Percentiles rank a stretch among this genome's conserved stretches.
Evolutionary conservation across 306 rosid species (phyloP).

Genomic region (Cyclanthera cordifolia): DNA sequence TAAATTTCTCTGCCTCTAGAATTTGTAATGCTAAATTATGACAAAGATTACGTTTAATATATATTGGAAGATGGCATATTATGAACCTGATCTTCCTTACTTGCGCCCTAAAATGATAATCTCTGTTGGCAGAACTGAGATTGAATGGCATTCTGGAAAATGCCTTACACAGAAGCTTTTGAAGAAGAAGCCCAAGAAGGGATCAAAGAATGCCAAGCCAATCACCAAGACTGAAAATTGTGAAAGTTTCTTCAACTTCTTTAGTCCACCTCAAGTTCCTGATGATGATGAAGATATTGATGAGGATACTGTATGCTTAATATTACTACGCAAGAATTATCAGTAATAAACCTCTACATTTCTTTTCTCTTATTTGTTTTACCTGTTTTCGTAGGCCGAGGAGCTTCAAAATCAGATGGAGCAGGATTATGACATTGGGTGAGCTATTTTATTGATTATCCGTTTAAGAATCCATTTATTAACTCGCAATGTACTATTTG

Average conservation of each 20-base stretch:
- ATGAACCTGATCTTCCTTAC: neutral
- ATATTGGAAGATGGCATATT: no score
- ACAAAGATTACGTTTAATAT: neutral
- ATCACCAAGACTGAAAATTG: conserved; percentile 84
- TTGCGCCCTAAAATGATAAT: neutral
- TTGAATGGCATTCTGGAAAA: conserved; percentile 77
- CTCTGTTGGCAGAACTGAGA: conserved; percentile 52
- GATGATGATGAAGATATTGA: conserved; percentile 88
- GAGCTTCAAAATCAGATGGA: conserved; percentile 83
- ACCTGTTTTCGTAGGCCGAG: conserved; percentile 46
- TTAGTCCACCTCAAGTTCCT: conserved; percentile 82
- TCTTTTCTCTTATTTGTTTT: neutral
- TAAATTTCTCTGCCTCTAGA: conserved; percentile 14
- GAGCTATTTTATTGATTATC: conserved; percentile 8
- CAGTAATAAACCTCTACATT: neutral
- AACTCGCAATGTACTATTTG: neutral
- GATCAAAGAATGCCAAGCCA: conserved; percentile 83
- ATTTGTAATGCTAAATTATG: neutral
- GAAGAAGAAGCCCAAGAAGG: conserved; percentile 97
- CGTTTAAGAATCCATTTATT: no score
- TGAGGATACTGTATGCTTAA: conserved; percentile 54
- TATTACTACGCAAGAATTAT: neutral
- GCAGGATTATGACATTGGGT: conserved; percentile 90
- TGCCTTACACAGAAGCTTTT: conserved; percentile 84
- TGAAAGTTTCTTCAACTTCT: conserved; percentile 92